Evolutionary conservation across 331 rosid genomes (phyloP).

Genomic region (Rhamnella rubrinervis): DNA sequence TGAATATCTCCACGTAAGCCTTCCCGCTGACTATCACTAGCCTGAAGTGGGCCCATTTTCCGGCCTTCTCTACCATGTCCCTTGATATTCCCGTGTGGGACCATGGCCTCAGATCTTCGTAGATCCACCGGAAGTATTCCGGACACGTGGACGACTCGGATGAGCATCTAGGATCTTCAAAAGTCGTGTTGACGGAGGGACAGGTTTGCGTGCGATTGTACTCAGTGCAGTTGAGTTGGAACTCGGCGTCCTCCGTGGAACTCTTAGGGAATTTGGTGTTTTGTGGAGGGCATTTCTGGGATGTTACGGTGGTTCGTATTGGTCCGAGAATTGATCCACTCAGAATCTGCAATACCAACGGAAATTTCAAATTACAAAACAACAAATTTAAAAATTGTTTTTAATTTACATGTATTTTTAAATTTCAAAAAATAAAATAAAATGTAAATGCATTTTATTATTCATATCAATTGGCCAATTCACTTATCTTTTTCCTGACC

Average conservation of each 20-base stretch:
- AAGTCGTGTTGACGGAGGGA: conserved; percentile 31
- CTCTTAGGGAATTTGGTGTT: background rate
- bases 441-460: too few species aligned
- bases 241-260: conserved; percentile 19
- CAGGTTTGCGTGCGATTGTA: conserved; percentile 44
- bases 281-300: too few species aligned
- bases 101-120: conserved; percentile 83
- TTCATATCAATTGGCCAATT: too few species aligned
- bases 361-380: too few species aligned
- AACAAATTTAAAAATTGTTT: too few species aligned
- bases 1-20: conserved; percentile 65
- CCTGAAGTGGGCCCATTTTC: conserved; percentile 51
- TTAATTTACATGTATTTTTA: too few species aligned
- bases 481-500: too few species aligned
- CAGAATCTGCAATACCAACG: too few species aligned
- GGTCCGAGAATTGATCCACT: too few species aligned
- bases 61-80: conserved; percentile 49
- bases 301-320: too few species aligned
- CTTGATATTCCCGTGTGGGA: conserved; percentile 64
- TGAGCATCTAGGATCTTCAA: conserved; percentile 27
- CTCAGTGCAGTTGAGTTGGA: conserved; percentile 50
- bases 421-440: too few species aligned
- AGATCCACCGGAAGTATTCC: conserved; percentile 77
- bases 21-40: conserved; percentile 56
- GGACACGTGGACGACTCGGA: conserved; percentile 46